Base-by-base conservation (phyloP, 176 grass and related monocot species). In the Oropetium thomaeum region DNA sequence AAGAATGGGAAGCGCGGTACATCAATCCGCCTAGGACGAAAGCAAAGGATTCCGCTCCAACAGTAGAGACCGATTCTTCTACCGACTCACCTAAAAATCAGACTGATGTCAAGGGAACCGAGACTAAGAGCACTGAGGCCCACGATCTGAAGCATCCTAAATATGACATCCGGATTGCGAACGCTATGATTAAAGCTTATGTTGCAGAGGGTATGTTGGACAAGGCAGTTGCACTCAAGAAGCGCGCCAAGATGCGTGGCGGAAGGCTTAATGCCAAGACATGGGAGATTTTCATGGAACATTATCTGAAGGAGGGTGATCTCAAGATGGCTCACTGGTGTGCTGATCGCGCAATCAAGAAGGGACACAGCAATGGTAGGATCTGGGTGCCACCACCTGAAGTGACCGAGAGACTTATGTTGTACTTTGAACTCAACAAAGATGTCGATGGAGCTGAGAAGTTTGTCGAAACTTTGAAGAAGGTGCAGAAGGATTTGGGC, bases 121-220 rank as follows among this genome's bases (percentile, higher is more conserved):
- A 42, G 26, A 33, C 33, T 4, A 74, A 83, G 52, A 68, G 8
- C 26, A 11, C 7, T 0, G 41, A 82, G n/a, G 73, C 53, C 3
- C n/a, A 43, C 35, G 69, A 83, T 17, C 16, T 2, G 62, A 88
- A 83, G 76, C 84, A 71, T 55, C 81, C 82, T 71, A 79, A 81
- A 37, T 98, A 98, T 19, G 91, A 98, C 79, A 88, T 98, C 69
- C 72, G 96, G 55, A 68, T 98, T 62, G 91, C 89, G 17, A 98
- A 98, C 73, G 96, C 89, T 35, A 83, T 98, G 84, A 94, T 98
- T n/a, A 98, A 62, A 82, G 96, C 89, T 48, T 98, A 98, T 49
- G 70, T 88, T 52, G 13, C 88, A 58, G 96, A 98, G 75, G 87
- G 84, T 65, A 98, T 82, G 89, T 67, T 98, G 47, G 89, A 98